Evolutionary conservation across 108 stramenopile genomes (phyloP), one percentile per base, ranked within the genome.

Genomic region (Schizochytrium sp.): DNA sequence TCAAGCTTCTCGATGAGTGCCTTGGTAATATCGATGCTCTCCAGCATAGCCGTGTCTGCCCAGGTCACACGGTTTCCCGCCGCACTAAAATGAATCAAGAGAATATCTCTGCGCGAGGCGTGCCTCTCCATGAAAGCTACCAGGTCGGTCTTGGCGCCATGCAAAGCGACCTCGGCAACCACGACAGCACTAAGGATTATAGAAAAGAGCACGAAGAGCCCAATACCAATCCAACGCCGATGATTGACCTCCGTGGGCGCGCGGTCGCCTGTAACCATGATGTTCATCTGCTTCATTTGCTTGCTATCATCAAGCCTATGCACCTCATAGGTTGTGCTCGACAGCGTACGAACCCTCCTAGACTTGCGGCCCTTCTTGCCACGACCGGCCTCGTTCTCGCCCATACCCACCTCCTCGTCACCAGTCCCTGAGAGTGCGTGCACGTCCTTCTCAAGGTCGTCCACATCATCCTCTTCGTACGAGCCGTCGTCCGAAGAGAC

Each of bases 251-350:
- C 64, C 42, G 64, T 69, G 64, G 64, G 64, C 64, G 44, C 44
- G 64, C 64, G 64, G 64, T 69, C 64, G 64, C 64, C 64, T 44
- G 64, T 69, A 44, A 69, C 64, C 64, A 69, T 69, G 28, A 69
- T 69, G 64, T 69, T 44, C 64, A 69, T 69, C 28, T 69, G 64
- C 64, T 69, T 69, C 64, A 69, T 69, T 15, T 69, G 40, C 28
- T 69, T 69, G 28, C 12, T 13, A 8, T 69, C 64, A 15, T 69
- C 64, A 44, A 69, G 64, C 64, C 64, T 12, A 44, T 69, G 64
- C 64, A 69, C 64, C 64, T 69, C 64, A 44, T 69, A 69, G 2
- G 64, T 60, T 60, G 59, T 69, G 64, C 15, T 69, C 64, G 64
- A 69, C 19, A 44, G 42, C 42, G 64, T 44, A 38, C 64, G 64